Base-by-base conservation (phyloP, 1,284 basidiomycete species). In the Melampsora larici-populina region DNA sequence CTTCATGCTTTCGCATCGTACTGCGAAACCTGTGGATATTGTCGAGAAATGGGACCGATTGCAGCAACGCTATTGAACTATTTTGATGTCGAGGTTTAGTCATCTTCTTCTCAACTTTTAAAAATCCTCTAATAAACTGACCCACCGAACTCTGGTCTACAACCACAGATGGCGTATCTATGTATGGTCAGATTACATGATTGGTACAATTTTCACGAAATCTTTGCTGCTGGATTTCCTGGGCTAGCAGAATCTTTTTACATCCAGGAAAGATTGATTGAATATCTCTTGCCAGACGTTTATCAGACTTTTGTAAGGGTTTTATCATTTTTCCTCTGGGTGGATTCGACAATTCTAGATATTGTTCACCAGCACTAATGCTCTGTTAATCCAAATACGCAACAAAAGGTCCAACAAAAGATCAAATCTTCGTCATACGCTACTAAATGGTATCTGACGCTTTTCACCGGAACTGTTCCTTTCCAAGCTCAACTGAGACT, bases 361-460 rank as follows among this genome's bases (percentile, higher is more conserved):
- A 9, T 15, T 29, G 33, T 17, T 46, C 31, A 17, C 78, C 63
- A 18, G 2, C 46, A 15, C 62, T 58, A 29, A 15, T 78, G 62
- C 21, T 2, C 49, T 21, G 62, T 49, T 26, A 11, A 21, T 21
- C 31, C 8, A 24, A n/a, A 26, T 13, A 6, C 11, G 80, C 8
- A 4, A 7, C 89, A 90, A 85, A 90, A 89, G 79, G 90, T 89
- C 79, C 90, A 97, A 81, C 90, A 97, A 81, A 91, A 89, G 88
- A 91, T 99, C 79, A 91, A 91, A 6, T 93, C 92, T 3, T 95
- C 94, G 51, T 90, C 93, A 18, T 99, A 96, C 84, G 95, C 94
- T 40, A 98, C 96, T 1, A 97, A 97, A 84, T 99, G 96, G 95
- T 99, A 97, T 85, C 98, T 99, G 84, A 99, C 97, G 1, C 86